Percentiles rank a stretch among this genome's conserved stretches.
phyloP scores from a whole-genome alignment of 169 alveolate species.

The Eimeria maxima region DNA sequence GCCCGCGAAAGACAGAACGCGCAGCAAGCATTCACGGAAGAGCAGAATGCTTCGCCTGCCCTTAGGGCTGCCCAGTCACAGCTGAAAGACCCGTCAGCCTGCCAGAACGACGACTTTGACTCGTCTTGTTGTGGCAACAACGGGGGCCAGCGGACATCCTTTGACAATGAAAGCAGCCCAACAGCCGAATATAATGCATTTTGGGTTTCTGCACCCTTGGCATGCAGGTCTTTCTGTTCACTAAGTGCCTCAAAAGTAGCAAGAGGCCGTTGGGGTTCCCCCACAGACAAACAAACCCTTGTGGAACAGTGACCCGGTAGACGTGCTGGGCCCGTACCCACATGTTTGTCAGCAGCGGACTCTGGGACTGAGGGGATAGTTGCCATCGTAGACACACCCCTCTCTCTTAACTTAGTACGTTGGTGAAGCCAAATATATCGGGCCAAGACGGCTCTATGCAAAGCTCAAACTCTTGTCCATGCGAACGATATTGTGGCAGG shows the following conservation, averaged over 20 bases:
- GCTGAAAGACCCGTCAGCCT: slow-evolving; percentile 63
- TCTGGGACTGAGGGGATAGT: background rate
- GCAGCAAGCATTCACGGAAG: slow-evolving; percentile 45
- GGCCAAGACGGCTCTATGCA: background rate
- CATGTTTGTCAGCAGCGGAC: background rate
- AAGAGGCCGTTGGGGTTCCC: background rate
- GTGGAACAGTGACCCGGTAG: background rate
- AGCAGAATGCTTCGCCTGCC: slow-evolving; percentile 68
- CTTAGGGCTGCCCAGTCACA: slow-evolving; percentile 72
- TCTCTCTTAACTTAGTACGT: background rate
- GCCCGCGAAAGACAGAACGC: slow-evolving; percentile 57
- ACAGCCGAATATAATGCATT: background rate
- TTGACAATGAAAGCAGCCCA: slow-evolving; percentile 42
- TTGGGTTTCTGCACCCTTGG: background rate
- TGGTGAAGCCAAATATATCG: background rate
- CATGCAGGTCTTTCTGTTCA: background rate
- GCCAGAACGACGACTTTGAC: slow-evolving; percentile 39
- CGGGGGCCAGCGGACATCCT: slow-evolving; percentile 49
- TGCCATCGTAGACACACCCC: background rate
- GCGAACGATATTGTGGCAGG: background rate
- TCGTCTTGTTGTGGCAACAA: background rate
- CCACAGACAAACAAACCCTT: background rate
- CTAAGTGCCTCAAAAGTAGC: background rate
- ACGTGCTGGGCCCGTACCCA: background rate
- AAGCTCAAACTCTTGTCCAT: background rate